These are phyloP conservation scores for Diaporthe sp. DNA, from an alignment of 2,329 filamentous ascomycete genomes.

Conservation along the genomic window DNA sequence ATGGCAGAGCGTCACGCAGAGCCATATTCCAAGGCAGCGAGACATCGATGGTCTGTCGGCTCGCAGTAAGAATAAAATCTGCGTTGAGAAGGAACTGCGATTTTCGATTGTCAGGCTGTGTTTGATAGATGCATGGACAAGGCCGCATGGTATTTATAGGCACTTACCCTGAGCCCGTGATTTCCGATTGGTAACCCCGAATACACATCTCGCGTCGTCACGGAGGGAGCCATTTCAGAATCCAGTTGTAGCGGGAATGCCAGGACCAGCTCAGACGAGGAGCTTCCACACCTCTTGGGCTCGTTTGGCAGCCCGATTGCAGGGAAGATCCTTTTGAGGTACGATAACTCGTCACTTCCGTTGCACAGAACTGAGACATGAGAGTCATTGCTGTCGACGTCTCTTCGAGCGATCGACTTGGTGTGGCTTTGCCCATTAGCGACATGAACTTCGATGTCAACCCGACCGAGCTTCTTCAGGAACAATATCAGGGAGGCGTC, in stretches of 20 bases:
- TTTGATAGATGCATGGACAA: background rate
- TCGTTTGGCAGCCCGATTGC: background rate
- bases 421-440: too few relatives aligned
- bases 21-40: background rate
- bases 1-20: background rate
- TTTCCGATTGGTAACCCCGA: background rate
- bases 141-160: too few relatives aligned
- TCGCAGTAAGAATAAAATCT: background rate
- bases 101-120: background rate
- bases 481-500: background rate
- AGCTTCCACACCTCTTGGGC: background rate
- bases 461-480: background rate
- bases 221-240: background rate
- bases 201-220: background rate
- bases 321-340: background rate
- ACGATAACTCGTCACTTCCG: background rate
- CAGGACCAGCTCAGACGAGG: background rate
- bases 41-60: background rate
- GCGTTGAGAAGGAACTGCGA: background rate
- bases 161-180: background rate
- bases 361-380: background rate
- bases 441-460: background rate
- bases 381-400: background rate
- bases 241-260: background rate
- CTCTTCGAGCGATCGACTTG: background rate